These are phyloP conservation scores for Tuber calosporum DNA, from an alignment of 495 filamentous ascomycete species.

Conservation along the genomic window DNA sequence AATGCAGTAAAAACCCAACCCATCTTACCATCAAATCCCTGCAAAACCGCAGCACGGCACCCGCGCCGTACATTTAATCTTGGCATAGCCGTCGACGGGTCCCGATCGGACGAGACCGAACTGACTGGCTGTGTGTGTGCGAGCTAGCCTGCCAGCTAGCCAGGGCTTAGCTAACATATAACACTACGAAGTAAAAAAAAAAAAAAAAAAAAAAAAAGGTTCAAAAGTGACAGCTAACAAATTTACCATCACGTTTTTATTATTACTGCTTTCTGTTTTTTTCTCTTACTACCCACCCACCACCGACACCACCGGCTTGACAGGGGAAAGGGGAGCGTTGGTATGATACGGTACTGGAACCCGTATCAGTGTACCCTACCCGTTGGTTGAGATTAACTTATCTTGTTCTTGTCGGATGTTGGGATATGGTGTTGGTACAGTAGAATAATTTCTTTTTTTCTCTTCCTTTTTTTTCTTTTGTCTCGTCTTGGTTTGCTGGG, in stretches of 20 bases:
- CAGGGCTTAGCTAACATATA: neutral
- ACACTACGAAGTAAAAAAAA: too few relatives aligned
- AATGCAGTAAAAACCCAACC: neutral
- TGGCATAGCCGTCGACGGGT: neutral
- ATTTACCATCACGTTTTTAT: neutral
- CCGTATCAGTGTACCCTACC: neutral
- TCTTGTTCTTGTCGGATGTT: neutral
- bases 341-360: neutral
- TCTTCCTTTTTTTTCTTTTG: neutral
- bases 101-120: neutral
- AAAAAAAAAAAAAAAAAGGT: too few relatives aligned
- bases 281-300: neutral
- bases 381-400: neutral
- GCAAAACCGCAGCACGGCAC: neutral
- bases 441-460: neutral
- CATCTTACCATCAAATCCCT: neutral
- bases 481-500: neutral
- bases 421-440: neutral
- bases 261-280: neutral
- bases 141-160: neutral
- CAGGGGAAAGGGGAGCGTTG: neutral
- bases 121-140: neutral
- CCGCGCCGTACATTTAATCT: neutral
- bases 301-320: neutral
- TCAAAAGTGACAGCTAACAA: neutral